phyloP scores from a whole-genome alignment of 371 early-diverging fungal species.

The Dichotomocladium elegans region DNA sequence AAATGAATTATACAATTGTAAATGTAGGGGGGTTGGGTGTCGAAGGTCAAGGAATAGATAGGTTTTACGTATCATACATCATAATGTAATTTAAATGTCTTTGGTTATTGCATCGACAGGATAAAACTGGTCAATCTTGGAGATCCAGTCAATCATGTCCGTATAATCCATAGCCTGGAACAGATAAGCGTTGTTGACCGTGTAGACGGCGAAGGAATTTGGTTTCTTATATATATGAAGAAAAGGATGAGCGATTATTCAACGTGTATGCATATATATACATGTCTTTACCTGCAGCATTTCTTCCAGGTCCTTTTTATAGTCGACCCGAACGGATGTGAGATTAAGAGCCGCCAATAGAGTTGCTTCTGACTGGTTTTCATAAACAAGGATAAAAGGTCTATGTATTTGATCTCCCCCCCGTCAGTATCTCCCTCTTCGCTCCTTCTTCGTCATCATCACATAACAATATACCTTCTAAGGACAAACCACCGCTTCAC shows the following conservation, averaged over 20 bases:
- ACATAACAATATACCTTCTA: no score
- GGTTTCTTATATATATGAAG: constrained; percentile 46
- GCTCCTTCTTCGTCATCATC: no score
- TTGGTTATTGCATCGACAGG: constrained; percentile 16
- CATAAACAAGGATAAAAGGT: constrained; percentile 80
- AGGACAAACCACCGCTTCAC: constrained; percentile 78
- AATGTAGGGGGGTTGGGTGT: no score
- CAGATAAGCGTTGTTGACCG: constrained; percentile 68
- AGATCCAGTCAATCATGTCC: constrained; percentile 77
- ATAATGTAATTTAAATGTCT: no score
- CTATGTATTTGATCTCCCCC: no score
- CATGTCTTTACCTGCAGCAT: constrained; percentile 26
- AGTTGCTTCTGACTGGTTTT: constrained; percentile 53
- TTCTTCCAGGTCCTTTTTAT: constrained; percentile 55
- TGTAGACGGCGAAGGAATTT: constrained; percentile 72
- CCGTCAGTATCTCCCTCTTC: no score
- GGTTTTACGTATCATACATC: no score
- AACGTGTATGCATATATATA: no score
- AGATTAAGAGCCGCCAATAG: constrained; percentile 73
- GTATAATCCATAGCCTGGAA: constrained; percentile 62
- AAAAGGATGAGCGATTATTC: background rate
- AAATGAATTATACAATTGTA: no score
- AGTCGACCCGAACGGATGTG: constrained; percentile 60
- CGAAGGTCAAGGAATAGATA: no score
- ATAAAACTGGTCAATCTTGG: constrained; percentile 57